Conservation (phyloP, 805 yeast species). For the Metschnikowia lachancei region DNA sequence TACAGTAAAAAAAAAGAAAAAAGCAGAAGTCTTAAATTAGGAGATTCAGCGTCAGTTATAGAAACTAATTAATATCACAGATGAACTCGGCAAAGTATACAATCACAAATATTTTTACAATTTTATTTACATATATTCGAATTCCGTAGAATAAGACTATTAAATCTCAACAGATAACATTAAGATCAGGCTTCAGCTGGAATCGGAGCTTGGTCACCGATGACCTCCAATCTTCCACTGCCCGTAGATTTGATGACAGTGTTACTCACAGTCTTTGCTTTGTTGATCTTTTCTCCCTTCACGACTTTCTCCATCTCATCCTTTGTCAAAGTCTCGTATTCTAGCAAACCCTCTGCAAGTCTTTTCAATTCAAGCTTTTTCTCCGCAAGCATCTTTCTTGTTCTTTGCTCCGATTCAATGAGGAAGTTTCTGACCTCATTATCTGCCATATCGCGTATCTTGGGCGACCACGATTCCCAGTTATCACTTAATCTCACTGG, state of each 20-base stretch:
- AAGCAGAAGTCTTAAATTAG: too few species aligned
- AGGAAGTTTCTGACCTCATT: conserved; percentile 80
- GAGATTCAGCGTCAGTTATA: too few species aligned
- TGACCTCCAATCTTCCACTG: conserved; percentile 20
- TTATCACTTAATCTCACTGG: conserved; percentile 86
- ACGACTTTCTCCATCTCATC: conserved; percentile 88
- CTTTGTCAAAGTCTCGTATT: conserved; percentile 89
- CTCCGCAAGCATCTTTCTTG: conserved; percentile 62
- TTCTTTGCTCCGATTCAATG: conserved; percentile 73
- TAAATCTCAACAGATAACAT: background rate
- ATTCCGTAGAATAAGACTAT: conserved; percentile 2
- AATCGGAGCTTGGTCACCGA: conserved; percentile 18
- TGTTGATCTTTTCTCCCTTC: conserved; percentile 70
- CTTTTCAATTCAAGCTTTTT: conserved; percentile 72
- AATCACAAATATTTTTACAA: background rate
- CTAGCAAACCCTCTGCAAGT: conserved; percentile 88
- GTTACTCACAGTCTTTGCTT: conserved; percentile 68
- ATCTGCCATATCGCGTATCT: conserved; percentile 85
- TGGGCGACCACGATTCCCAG: conserved; percentile 94
- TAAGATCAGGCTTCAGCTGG: conserved; percentile 21
- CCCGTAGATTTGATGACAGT: conserved; percentile 47
- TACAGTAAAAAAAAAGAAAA: too few species aligned
- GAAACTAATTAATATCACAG: too few species aligned
- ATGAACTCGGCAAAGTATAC: too few species aligned
- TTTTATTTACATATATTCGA: conserved; percentile 4